These are phyloP conservation scores for Backusella macrospora DNA, from an alignment of 192 early-diverging fungal species.

Conservation along the genomic window DNA sequence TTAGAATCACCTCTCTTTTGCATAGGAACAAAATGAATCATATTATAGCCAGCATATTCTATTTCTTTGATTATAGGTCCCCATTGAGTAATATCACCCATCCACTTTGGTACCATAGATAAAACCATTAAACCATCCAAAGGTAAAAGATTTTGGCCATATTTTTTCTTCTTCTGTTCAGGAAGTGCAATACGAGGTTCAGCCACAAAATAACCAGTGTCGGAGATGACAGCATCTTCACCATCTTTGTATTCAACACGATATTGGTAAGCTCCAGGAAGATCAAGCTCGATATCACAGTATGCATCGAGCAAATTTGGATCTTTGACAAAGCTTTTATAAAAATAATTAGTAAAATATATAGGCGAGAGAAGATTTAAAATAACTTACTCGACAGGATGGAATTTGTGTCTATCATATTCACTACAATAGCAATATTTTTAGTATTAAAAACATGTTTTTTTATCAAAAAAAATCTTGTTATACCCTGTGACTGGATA, in stretches of 20 bases:
- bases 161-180: constrained; percentile 24
- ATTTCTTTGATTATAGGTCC: constrained; percentile 68
- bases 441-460: not conserved
- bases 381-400: constrained; percentile 41
- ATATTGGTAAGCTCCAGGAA: constrained; percentile 89
- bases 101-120: constrained; percentile 96
- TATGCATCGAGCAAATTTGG: constrained; percentile 57
- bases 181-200: constrained; percentile 79
- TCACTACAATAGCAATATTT: constrained; percentile 2
- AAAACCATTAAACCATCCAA: constrained; percentile 89
- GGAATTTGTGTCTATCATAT: constrained; percentile 48
- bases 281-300: constrained; percentile 62
- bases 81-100: constrained; percentile 86
- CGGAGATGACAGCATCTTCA: constrained; percentile 36
- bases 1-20: constrained; percentile 90
- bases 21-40: constrained; percentile 97
- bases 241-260: constrained; percentile 64
- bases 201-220: constrained; percentile 76
- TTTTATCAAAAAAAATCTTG: constrained; percentile 11
- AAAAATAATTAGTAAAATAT: constrained; percentile 9
- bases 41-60: constrained; percentile 88
- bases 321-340: constrained; percentile 30
- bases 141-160: constrained; percentile 53
- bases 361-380: not conserved
- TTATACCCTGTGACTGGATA: constrained; percentile 77